Percentiles rank a stretch among this genome's conserved stretches.
phyloP scores from a whole-genome alignment of 306 rosid genomes.

The Fragaria vesca region DNA sequence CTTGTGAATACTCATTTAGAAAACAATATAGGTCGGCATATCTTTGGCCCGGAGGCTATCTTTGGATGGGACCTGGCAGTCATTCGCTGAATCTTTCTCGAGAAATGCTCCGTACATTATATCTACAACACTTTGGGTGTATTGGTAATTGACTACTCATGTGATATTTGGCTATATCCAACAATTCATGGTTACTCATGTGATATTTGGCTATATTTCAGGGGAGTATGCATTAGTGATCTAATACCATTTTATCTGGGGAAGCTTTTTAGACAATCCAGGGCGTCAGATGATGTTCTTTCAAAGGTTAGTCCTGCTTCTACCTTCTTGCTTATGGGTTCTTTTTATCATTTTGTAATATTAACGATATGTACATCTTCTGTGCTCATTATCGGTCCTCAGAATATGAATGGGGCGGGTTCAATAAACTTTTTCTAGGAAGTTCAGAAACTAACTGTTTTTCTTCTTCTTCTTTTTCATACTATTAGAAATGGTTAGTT shows the following conservation, averaged over 20 bases:
- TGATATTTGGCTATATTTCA: slow-evolving; percentile 20
- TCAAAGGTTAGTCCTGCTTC: slow-evolving; percentile 45
- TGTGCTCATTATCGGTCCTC: background rate
- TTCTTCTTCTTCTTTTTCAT: background rate
- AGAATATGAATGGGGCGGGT: background rate
- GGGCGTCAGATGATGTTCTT: slow-evolving; percentile 53
- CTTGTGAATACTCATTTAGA: slow-evolving; percentile 16
- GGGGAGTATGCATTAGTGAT: slow-evolving; percentile 78
- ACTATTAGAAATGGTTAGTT: background rate
- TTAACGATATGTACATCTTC: background rate
- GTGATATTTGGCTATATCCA: slow-evolving; percentile 1
- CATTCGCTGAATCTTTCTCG: slow-evolving; percentile 56
- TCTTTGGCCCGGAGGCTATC: slow-evolving; percentile 50
- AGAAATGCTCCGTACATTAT: slow-evolving; percentile 50
- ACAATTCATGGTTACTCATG: background rate
- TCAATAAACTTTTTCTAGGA: background rate
- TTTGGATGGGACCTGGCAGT: slow-evolving; percentile 64
- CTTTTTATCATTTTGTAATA: background rate
- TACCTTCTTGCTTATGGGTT: slow-evolving; percentile 14
- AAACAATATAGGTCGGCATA: slow-evolving; percentile 54
- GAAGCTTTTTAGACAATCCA: slow-evolving; percentile 53
- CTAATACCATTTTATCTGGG: slow-evolving; percentile 64
- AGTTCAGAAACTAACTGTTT: background rate
- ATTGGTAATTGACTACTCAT: slow-evolving; percentile 45
- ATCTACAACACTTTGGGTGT: slow-evolving; percentile 62